phyloP scores from a whole-genome alignment of 1,284 basidiomycete species.

The Tylopilus sp. region DNA sequence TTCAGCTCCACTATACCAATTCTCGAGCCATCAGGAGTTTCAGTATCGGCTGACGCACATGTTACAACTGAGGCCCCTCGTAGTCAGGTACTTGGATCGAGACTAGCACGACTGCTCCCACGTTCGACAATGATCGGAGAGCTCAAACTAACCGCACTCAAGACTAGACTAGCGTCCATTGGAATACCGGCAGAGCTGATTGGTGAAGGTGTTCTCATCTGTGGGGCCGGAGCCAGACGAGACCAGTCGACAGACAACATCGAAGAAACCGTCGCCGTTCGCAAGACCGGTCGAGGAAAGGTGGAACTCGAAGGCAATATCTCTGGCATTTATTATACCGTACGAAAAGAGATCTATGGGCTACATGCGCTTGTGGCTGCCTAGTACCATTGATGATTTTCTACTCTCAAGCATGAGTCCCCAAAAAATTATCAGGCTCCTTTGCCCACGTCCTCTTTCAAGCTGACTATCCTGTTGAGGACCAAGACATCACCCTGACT shows the following conservation, averaged over 20 bases:
- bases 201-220: conserved; percentile 93
- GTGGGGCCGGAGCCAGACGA: conserved; percentile 62
- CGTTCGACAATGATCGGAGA: conserved; percentile 95
- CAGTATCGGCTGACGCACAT: conserved; percentile 30
- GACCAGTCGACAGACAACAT: conserved; percentile 45
- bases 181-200: conserved; percentile 88
- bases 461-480: conserved; percentile 88
- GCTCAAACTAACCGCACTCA: conserved; percentile 83
- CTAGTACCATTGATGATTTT: conserved; percentile 30
- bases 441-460: conserved; percentile 97
- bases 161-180: conserved; percentile 67
- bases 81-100: conserved; percentile 55
- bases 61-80: conserved; percentile 27
- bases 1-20: conserved; percentile 74
- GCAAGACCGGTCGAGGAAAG: conserved; percentile 79
- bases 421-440: conserved; percentile 17
- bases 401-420: background rate
- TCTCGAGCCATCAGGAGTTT: conserved; percentile 54
- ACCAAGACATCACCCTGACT: conserved; percentile 76
- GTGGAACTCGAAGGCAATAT: conserved; percentile 87
- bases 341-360: conserved; percentile 84
- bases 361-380: conserved; percentile 83
- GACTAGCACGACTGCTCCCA: conserved; percentile 59
- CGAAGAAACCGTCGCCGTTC: conserved; percentile 81
- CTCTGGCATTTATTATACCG: conserved; percentile 84